Base-by-base conservation (phyloP, 2,329 filamentous ascomycete genomes). In the Penicillium expansum region DNA sequence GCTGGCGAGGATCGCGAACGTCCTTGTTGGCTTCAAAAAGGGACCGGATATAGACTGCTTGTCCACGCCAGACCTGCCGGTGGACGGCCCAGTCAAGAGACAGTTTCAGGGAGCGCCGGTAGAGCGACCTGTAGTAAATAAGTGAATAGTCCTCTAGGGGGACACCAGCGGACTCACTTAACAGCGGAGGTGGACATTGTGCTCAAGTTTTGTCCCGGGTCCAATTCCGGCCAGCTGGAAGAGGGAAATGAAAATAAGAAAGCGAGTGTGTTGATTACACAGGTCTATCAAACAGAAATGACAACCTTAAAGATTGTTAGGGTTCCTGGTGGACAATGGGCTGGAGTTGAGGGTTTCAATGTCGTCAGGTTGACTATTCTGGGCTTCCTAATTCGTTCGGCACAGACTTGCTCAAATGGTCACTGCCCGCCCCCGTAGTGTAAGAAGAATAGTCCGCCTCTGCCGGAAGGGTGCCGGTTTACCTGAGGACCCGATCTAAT, bases 81-180 rank as follows among this genome's bases (percentile, higher is more conserved):
- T 97, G 90, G 62, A 97, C 92, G 56, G 91, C 86, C 94, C 94
- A 99, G 80, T 97, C 92, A 64, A 97, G 86, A 41, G 94, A 84
- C 63, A 97, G 86, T 83, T 97, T 97, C 72, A 99, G 78, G 27
- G 92, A 92, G 67, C 92, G 91, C 72, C 93, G 88, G 78, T 99
- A 99, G 59, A 99, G 88, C 61, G 81, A 82, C 66, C 86, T 87
- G 71, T 48, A 58, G 56, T 30, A 44, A 49, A 63, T 74, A 66
- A 72, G 73, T 62, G 61, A 62, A 52, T 49, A 22, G 56, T 61
- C 51, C 48, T 44, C 37, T 41, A 49, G 41, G 43, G 48, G 29
- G 29, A 30, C 22, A 48, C 38, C 18, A 14, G 32, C 18, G 11
- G 11, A 69, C 73, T 64, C 72, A 79, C 77, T 70, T 67, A 47